These are phyloP conservation scores for Fusarium heterosporum DNA, from an alignment of 2,329 filamentous ascomycete species.

Conservation along the genomic window DNA sequence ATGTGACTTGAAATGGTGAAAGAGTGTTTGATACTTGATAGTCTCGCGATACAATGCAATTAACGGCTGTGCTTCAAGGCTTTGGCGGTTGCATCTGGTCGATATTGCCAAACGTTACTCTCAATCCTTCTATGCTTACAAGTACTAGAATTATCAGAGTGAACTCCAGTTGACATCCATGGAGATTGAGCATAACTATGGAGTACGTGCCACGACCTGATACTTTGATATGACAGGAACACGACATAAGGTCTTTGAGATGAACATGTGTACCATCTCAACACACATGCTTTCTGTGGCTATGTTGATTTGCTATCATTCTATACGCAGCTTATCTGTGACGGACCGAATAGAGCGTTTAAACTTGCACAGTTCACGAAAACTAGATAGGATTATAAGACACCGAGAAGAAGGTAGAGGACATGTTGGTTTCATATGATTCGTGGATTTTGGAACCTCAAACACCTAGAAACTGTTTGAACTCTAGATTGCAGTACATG, in stretches of 20 bases:
- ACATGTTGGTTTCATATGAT: background rate
- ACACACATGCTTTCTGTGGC: background rate
- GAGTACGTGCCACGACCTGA: background rate
- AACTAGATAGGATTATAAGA: background rate
- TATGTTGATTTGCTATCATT: background rate
- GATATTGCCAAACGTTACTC: background rate
- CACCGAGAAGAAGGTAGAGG: background rate
- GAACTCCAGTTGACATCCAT: background rate
- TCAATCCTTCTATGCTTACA: background rate
- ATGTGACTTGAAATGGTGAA: conserved; percentile 6
- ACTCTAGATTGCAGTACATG: no score
- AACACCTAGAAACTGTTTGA: no score
- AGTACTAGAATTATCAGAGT: background rate
- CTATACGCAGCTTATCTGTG: background rate
- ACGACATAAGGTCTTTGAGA: no score
- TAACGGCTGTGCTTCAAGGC: background rate
- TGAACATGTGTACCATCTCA: background rate
- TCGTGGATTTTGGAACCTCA: no score
- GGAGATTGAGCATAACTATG: background rate
- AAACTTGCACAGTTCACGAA: background rate
- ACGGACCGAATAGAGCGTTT: background rate
- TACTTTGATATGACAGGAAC: background rate
- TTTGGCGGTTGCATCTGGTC: background rate
- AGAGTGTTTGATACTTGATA: no score
- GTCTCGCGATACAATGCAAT: no score